Evolutionary conservation across 1,139 yeast genomes (phyloP), one percentile per base, ranked within the genome.

Genomic region (Saccharomyces hybrid): DNA sequence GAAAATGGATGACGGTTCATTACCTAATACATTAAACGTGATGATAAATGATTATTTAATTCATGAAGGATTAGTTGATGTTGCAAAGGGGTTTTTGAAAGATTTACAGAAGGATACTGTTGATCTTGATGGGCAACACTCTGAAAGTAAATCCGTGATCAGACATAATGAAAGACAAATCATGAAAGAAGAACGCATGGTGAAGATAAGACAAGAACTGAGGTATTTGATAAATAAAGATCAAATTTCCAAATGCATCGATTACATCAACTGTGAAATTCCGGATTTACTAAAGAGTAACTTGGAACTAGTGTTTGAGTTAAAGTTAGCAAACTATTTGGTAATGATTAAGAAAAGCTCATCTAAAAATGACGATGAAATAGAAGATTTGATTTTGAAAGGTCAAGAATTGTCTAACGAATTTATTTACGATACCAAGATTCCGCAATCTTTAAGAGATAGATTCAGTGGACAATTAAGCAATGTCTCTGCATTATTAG

Each of bases 31-130:
- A 46, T 70, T 84, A 51, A 82, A 84, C 62, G 71, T 77, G 25
- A 73, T 88, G 59, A 83, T 90, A 3, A 76, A 81, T 55, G 83
- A 84, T 5, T 89, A 88, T 68, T 78, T 90, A 54, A 77, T 81
- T 41, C 86, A 87, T 62, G 82, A 84, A 61, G 97, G 97, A 0
- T 84, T 81, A 64, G 75, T 80, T 53, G 84, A 84, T 49, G 82
- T 90, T 0, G 82, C 85, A 8, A 78, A 78, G 54, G 83, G 88
- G 0, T 84, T 89, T 62, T 71, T 78, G 28, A 68, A 71, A 27
- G 88, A 80, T 58, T 68, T 82, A 46, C 61, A 62, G 42, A 64
- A 62, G 13, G 67, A 67, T 47, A 62, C 58, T 48, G 65, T 62
- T 7, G 61, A 65, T 41, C 64, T 61, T 25, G 29, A 55, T 6